Evolutionary conservation across 345 rosid species (phyloP).

Genomic region (Erodium maritimum): DNA sequence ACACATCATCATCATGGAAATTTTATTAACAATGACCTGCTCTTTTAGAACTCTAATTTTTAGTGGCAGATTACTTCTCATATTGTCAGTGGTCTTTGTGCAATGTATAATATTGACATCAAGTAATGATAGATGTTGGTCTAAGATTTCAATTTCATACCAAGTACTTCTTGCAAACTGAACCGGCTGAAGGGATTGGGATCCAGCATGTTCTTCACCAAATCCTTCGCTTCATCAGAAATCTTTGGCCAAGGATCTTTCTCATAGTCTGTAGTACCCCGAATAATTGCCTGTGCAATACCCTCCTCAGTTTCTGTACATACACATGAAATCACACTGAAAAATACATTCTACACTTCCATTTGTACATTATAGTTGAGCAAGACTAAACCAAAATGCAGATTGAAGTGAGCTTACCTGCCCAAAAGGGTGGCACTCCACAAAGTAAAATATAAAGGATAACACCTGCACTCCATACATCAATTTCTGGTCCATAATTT

Average conservation of each 20-base stretch:
- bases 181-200: slow-evolving; percentile 51
- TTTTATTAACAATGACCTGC: too few relatives aligned
- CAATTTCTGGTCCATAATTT: slow-evolving; percentile 57
- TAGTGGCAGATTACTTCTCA: too few relatives aligned
- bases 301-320: slow-evolving; percentile 67
- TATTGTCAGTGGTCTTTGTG: too few relatives aligned
- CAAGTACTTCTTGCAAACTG: slow-evolving; percentile 53
- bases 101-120: too few relatives aligned
- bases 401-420: slow-evolving; percentile 32
- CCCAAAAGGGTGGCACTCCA: slow-evolving; percentile 87
- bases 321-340: neutral
- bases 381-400: neutral
- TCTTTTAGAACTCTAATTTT: too few relatives aligned
- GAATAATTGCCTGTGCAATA: slow-evolving; percentile 61
- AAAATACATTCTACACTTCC: too few relatives aligned
- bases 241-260: slow-evolving; percentile 84
- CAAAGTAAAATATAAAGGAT: slow-evolving; percentile 72
- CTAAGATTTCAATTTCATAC: slow-evolving; percentile 18
- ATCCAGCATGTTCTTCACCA: slow-evolving; percentile 61
- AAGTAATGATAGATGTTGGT: neutral
- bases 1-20: too few relatives aligned
- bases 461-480: slow-evolving; percentile 76
- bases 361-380: neutral
- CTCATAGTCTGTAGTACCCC: slow-evolving; percentile 42
- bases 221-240: slow-evolving; percentile 51